Conservation (phyloP, 2,329 filamentous ascomycete genomes). For the Epichloe sp. region DNA sequence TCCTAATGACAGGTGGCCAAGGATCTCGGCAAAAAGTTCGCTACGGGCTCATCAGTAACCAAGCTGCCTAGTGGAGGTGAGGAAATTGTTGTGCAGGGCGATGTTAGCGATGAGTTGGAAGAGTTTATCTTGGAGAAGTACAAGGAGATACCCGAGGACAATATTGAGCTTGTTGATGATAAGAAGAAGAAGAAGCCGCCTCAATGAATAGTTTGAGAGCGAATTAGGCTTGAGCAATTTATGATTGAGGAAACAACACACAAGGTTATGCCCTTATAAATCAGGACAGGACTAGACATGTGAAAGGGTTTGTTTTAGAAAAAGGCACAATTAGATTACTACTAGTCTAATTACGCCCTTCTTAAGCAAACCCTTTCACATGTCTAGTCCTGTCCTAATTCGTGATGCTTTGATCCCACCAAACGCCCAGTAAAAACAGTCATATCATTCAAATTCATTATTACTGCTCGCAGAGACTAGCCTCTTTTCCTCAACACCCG, state of each 20-base stretch:
- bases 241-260: background rate
- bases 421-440: background rate
- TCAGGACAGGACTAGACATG: too few species aligned
- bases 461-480: constrained; percentile 13
- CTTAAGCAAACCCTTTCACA: background rate
- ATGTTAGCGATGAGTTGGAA: constrained; percentile 86
- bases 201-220: background rate
- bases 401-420: background rate
- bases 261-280: background rate
- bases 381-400: background rate
- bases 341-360: background rate
- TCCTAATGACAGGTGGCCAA: constrained; percentile 51
- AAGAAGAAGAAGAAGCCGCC: constrained; percentile 65
- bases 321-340: too few species aligned
- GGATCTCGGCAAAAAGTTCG: constrained; percentile 97
- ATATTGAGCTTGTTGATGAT: constrained; percentile 88
- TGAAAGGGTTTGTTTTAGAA: too few species aligned
- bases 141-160: constrained; percentile 82
- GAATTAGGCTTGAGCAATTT: background rate
- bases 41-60: constrained; percentile 83
- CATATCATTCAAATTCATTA: background rate
- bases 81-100: constrained; percentile 95
- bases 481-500: constrained; percentile 43
- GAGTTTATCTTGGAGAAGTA: constrained; percentile 87
- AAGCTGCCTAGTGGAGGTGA: constrained; percentile 77